These are phyloP conservation scores for Penicilliopsis zonata DNA, from an alignment of 495 filamentous ascomycete species.

Conservation along the genomic window DNA sequence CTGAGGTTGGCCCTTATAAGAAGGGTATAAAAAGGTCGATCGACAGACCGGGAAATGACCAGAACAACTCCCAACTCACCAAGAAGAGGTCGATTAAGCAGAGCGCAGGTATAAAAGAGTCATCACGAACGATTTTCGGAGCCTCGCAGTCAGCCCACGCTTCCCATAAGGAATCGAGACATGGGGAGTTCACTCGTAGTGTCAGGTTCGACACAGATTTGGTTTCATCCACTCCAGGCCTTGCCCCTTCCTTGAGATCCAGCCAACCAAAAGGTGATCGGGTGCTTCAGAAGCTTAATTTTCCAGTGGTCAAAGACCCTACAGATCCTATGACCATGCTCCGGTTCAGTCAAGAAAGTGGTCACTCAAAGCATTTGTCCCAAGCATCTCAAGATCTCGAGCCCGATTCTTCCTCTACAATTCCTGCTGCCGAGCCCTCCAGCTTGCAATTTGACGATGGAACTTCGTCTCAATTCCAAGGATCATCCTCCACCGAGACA, in stretches of 20 bases:
- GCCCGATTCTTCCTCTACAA: constrained; percentile 6
- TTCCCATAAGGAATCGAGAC: too few species aligned
- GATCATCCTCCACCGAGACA: constrained; percentile 12
- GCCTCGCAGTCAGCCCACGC: too few species aligned
- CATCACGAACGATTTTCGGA: too few species aligned
- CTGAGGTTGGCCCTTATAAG: too few species aligned
- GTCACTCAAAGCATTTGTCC: constrained; percentile 22
- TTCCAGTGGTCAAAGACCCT: constrained; percentile 71
- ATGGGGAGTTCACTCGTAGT: not conserved
- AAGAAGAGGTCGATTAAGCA: too few species aligned
- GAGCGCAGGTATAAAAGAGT: too few species aligned
- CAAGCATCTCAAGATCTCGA: constrained; percentile 15
- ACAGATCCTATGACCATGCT: constrained; percentile 50
- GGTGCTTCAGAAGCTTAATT: constrained; percentile 37
- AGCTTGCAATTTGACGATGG: constrained; percentile 4
- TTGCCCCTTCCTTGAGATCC: too few species aligned
- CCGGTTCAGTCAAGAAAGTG: constrained; percentile 56
- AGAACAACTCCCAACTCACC: too few species aligned
- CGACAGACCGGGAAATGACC: too few species aligned
- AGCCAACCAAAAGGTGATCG: constrained; percentile 11
- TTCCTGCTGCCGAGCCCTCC: constrained; percentile 2
- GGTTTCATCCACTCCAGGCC: too few species aligned
- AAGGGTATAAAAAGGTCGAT: too few species aligned
- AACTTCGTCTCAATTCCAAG: constrained; percentile 8
- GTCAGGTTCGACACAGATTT: not conserved